These are phyloP conservation scores for Rosellinia necatrix DNA, from an alignment of 2,329 filamentous ascomycete species.

Conservation along the genomic window DNA sequence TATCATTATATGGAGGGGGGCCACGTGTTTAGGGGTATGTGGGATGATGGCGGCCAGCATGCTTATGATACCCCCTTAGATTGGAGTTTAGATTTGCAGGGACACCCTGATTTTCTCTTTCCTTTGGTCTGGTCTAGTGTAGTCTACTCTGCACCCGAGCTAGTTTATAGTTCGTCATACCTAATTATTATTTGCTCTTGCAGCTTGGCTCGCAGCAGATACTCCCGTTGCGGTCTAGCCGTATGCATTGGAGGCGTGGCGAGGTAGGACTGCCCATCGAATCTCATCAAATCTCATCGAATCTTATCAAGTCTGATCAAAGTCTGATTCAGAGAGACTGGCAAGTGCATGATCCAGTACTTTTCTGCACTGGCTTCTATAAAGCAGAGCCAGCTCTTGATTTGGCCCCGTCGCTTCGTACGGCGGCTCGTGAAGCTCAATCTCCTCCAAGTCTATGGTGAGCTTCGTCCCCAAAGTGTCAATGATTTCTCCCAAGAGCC, in stretches of 20 bases:
- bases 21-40: constrained; percentile 4
- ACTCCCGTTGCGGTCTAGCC: background rate
- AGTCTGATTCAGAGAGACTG: constrained; percentile 30
- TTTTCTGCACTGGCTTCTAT: constrained; percentile 53
- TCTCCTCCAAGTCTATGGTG: constrained; percentile 49
- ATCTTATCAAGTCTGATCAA: constrained; percentile 9
- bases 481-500: constrained; percentile 45
- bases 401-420: constrained; percentile 47
- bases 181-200: background rate
- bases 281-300: constrained; percentile 17
- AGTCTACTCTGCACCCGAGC: too few relatives aligned
- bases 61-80: constrained; percentile 38
- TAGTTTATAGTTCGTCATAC: background rate
- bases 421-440: constrained; percentile 49
- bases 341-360: constrained; percentile 52
- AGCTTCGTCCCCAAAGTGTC: constrained; percentile 46
- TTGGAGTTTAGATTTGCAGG: constrained; percentile 28
- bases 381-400: constrained; percentile 54
- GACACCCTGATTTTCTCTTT: background rate
- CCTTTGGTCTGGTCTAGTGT: background rate
- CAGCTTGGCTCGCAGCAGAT: background rate
- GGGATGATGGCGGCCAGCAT: constrained; percentile 29
- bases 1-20: background rate
- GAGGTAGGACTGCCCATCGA: background rate
- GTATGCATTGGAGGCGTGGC: background rate